These are phyloP conservation scores for Sanghuangporus baumii DNA, from an alignment of 1,284 basidiomycete genomes.

Conservation along the genomic window DNA sequence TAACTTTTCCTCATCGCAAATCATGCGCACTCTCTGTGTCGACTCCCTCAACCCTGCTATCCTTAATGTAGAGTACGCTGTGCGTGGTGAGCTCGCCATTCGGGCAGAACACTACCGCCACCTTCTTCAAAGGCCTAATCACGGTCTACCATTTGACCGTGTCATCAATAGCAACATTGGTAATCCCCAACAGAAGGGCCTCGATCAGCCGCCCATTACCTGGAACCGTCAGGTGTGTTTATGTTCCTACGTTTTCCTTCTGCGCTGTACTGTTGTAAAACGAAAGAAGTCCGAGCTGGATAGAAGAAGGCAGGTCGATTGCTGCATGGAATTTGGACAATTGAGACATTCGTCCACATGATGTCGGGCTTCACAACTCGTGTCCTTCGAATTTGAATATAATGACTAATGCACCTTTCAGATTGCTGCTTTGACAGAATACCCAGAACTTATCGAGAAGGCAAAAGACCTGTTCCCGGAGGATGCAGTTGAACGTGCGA, in stretches of 20 bases:
- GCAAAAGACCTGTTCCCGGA: slow-evolving; percentile 78
- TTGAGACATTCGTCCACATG: not conserved
- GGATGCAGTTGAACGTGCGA: slow-evolving; percentile 83
- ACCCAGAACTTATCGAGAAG: slow-evolving; percentile 78
- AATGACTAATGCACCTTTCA: slow-evolving; percentile 26
- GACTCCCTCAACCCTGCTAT: slow-evolving; percentile 80
- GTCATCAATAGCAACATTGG: slow-evolving; percentile 97
- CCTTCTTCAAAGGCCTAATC: slow-evolving; percentile 50
- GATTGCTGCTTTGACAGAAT: slow-evolving; percentile 90
- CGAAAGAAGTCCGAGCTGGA: not conserved
- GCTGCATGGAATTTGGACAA: not conserved
- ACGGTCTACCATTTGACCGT: slow-evolving; percentile 78
- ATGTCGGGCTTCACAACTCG: not conserved
- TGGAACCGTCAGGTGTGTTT: slow-evolving; percentile 81
- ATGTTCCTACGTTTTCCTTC: not conserved
- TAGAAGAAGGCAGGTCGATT: not conserved
- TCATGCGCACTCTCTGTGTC: slow-evolving; percentile 54
- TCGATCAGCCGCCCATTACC: slow-evolving; percentile 92
- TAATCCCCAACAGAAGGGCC: slow-evolving; percentile 93
- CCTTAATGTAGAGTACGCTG: slow-evolving; percentile 90
- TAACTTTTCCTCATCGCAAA: slow-evolving; percentile 6
- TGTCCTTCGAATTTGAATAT: not conserved
- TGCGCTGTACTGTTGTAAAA: too few species aligned
- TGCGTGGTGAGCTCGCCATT: slow-evolving; percentile 94
- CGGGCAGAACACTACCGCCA: slow-evolving; percentile 84